Conservation (phyloP, 2,329 filamentous ascomycete species). For the Tolypocladium sp. region DNA sequence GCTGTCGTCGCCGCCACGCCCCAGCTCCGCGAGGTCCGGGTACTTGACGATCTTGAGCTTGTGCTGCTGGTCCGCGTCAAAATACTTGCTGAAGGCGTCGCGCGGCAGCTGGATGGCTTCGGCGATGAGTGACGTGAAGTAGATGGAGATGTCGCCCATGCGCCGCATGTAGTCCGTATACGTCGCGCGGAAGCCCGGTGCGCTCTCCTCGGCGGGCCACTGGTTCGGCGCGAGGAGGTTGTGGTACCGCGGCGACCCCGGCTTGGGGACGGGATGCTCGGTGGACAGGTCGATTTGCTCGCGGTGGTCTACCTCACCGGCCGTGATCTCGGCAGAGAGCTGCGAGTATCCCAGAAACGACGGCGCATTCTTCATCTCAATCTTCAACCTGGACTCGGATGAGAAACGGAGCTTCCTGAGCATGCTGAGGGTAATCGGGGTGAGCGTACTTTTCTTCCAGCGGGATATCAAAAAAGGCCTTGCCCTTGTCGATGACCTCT, state of each 20-base stretch:
- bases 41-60: constrained; percentile 89
- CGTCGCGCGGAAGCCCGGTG: constrained; percentile 59
- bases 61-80: constrained; percentile 67
- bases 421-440: not conserved
- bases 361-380: constrained; percentile 65
- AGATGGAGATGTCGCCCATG: constrained; percentile 64
- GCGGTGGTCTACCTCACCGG: constrained; percentile 65
- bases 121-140: constrained; percentile 72
- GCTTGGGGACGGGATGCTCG: constrained; percentile 56
- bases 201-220: constrained; percentile 57
- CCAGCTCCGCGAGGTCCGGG: constrained; percentile 59
- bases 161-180: constrained; percentile 68
- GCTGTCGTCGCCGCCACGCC: constrained; percentile 29
- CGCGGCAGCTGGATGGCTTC: constrained; percentile 68
- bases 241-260: constrained; percentile 58
- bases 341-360: constrained; percentile 64
- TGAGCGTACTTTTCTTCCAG: constrained; percentile 58
- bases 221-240: constrained; percentile 72
- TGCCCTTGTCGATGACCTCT: constrained; percentile 58
- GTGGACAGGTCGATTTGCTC: constrained; percentile 86
- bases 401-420: not conserved
- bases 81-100: constrained; percentile 68
- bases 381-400: constrained; percentile 38
- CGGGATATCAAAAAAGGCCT: constrained; percentile 68
- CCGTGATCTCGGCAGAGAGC: constrained; percentile 62